Conservation (phyloP, 2,329 filamentous ascomycete species). For the Colletotrichum shisoi region DNA sequence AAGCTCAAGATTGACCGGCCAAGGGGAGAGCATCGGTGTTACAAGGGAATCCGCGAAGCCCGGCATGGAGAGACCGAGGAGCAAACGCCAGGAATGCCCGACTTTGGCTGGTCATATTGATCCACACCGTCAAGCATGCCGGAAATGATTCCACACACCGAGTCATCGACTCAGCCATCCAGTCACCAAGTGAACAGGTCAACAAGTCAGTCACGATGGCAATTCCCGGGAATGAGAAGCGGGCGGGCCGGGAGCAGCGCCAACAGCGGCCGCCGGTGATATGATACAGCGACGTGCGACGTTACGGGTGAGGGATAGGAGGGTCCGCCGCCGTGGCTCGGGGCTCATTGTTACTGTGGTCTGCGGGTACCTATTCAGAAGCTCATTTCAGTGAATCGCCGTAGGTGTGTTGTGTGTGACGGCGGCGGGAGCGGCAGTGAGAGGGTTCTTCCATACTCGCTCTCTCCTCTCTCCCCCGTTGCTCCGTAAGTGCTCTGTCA, state of each 20-base stretch:
- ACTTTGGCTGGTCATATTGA: not conserved
- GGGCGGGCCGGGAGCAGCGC: not conserved
- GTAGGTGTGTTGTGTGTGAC: not conserved
- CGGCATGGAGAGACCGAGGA: slow-evolving; percentile 2
- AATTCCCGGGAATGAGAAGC: not conserved
- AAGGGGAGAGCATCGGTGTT: slow-evolving; percentile 1
- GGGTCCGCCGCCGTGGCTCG: not conserved
- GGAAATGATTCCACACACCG: not conserved
- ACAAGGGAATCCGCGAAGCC: not conserved
- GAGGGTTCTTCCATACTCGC: not conserved
- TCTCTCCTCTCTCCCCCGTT: not conserved
- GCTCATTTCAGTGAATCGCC: not conserved
- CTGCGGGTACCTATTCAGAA: not conserved
- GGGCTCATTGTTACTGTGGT: not conserved
- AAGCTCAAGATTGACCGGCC: slow-evolving; percentile 14
- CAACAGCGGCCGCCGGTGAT: slow-evolving; percentile 8
- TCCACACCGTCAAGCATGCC: slow-evolving; percentile 23
- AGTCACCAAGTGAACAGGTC: not conserved
- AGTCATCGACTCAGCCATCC: not conserved
- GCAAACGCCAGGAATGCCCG: slow-evolving; percentile 20
- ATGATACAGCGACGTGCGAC: slow-evolving; percentile 19
- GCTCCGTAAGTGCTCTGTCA: slow-evolving; percentile 11
- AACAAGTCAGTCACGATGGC: not conserved
- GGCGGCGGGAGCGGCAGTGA: slow-evolving; percentile 10
- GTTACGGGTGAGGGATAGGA: not conserved